Conservation (phyloP, 2,329 filamentous ascomycete species). For the Phaeosphaeriaceae sp. region DNA sequence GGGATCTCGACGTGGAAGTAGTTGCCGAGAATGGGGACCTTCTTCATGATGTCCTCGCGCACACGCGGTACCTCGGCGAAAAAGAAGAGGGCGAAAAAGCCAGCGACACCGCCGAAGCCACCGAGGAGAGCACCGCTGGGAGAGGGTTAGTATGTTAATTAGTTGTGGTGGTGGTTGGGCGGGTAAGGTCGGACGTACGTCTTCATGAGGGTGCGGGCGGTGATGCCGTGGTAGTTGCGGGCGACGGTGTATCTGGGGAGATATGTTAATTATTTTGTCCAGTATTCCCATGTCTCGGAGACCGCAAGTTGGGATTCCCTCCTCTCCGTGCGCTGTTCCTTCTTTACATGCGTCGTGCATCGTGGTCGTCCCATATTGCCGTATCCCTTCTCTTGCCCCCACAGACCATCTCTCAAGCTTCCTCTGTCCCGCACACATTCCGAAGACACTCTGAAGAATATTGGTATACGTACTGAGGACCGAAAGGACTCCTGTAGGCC, state of each 20-base stretch:
- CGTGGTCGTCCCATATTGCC: not conserved
- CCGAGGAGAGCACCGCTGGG: slow-evolving; percentile 54
- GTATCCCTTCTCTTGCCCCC: not conserved
- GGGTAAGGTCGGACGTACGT: slow-evolving; percentile 55
- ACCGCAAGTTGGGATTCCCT: not conserved
- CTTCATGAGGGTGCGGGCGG: slow-evolving; percentile 49
- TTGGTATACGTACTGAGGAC: slow-evolving; percentile 61
- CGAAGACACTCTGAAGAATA: slow-evolving; percentile 4
- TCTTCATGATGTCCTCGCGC: slow-evolving; percentile 67
- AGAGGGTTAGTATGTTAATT: not conserved
- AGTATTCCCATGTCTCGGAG: not conserved
- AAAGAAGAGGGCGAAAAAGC: slow-evolving; percentile 69
- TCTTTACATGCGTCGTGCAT: not conserved
- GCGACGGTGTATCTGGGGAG: slow-evolving; percentile 59
- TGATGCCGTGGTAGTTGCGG: slow-evolving; percentile 60
- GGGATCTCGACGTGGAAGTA: slow-evolving; percentile 66
- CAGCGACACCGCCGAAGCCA: slow-evolving; percentile 65
- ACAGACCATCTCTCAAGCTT: not conserved
- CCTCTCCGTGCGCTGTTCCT: too few species aligned
- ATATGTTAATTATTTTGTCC: not conserved
- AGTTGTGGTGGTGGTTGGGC: not conserved
- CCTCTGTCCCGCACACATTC: not conserved
- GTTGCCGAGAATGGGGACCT: slow-evolving; percentile 65
- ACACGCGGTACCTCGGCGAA: slow-evolving; percentile 70
- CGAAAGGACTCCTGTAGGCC: slow-evolving; percentile 65